Conservation (phyloP, 2,329 filamentous ascomycete genomes). For the Gnomoniopsis sp. region DNA sequence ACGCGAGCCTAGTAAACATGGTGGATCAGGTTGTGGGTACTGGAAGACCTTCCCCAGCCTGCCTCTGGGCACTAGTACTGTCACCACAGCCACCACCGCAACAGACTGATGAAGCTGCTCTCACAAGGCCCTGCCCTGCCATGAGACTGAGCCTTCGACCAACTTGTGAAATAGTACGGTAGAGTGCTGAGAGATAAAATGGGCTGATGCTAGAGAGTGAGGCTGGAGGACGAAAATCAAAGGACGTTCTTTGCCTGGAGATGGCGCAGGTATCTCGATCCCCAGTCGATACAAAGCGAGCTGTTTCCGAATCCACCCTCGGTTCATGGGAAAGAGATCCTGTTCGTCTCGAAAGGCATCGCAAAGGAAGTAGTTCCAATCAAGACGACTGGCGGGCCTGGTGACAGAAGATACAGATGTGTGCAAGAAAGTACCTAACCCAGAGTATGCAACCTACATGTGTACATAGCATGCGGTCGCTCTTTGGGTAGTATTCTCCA, state of each 20-base stretch:
- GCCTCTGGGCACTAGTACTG: neutral
- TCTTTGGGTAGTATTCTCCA: constrained; percentile 7
- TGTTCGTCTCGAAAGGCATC: neutral
- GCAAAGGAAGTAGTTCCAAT: constrained; percentile 10
- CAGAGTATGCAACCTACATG: neutral
- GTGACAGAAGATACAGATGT: neutral
- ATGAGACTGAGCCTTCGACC: neutral
- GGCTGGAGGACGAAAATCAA: neutral
- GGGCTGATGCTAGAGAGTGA: neutral
- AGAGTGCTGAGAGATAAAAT: neutral
- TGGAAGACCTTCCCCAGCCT: neutral
- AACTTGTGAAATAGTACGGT: no score
- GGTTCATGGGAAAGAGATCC: constrained; percentile 6
- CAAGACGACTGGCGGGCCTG: neutral
- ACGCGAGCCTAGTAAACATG: neutral
- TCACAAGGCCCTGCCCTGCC: neutral
- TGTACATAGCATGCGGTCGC: neutral
- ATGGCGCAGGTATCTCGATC: neutral
- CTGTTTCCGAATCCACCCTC: constrained; percentile 4
- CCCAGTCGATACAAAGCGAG: neutral
- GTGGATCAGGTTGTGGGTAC: neutral
- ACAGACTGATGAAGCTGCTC: neutral
- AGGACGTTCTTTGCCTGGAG: neutral
- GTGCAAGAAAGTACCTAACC: neutral
- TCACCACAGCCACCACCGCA: neutral